phyloP scores from a whole-genome alignment of 139 green algal genomes.

The Chlamydomonas urium region DNA sequence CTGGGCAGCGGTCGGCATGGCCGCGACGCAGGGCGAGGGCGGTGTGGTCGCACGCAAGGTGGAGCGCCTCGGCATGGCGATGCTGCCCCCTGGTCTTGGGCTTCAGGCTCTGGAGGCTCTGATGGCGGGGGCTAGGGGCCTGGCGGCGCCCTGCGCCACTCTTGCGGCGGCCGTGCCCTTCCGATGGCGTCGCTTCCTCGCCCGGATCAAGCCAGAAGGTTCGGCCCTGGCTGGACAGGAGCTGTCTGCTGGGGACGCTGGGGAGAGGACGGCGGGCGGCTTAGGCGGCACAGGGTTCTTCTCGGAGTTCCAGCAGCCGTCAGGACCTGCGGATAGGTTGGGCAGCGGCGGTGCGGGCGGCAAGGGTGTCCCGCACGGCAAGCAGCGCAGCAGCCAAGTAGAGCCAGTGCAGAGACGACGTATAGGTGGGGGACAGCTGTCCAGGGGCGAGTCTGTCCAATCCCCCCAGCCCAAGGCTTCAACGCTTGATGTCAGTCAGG shows the following conservation, averaged over 20 bases:
- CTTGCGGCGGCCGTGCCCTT: conserved; percentile 42
- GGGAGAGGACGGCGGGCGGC: no score
- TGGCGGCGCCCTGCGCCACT: not conserved
- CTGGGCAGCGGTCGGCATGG: conserved; percentile 51
- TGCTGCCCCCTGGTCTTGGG: conserved; percentile 38
- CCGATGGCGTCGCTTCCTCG: conserved; percentile 15
- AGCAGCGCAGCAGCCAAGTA: no score
- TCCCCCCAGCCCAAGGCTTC: not conserved
- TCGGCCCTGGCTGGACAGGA: not conserved
- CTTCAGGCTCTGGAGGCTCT: conserved; percentile 35
- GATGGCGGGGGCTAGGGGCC: not conserved
- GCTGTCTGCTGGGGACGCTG: no score
- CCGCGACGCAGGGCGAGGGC: conserved; percentile 1
- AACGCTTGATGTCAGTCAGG: not conserved
- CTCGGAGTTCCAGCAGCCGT: not conserved
- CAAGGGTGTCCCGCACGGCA: not conserved
- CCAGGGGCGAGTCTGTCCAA: not conserved
- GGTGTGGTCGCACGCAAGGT: conserved; percentile 23
- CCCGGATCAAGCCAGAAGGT: not conserved
- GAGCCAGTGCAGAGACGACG: no score
- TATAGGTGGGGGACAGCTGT: no score
- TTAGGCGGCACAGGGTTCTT: not conserved
- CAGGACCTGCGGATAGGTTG: not conserved
- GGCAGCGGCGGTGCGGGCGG: not conserved
- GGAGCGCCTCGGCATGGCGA: conserved; percentile 45